phyloP scores from a whole-genome alignment of 805 yeast species.

The Saturnispora dispora region DNA sequence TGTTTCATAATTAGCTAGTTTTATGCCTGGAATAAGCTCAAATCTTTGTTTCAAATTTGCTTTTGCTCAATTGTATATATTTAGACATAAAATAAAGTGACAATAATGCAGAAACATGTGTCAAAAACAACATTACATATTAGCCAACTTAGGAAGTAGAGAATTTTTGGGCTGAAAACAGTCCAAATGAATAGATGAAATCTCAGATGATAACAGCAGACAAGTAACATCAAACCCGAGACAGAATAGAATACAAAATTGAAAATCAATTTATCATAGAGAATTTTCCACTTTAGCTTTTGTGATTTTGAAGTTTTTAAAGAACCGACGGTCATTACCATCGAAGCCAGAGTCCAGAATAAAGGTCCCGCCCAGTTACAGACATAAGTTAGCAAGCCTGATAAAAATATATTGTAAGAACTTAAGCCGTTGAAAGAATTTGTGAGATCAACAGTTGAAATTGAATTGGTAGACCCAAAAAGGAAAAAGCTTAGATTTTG shows the following conservation, averaged over 20 bases:
- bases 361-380: constrained; percentile 85
- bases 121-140: constrained; percentile 37
- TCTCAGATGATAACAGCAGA: constrained; percentile 65
- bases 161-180: constrained; percentile 86
- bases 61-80: no score
- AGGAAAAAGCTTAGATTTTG: constrained; percentile 79
- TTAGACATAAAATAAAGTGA: constrained; percentile 17
- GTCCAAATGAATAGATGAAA: constrained; percentile 95
- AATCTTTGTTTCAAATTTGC: no score
- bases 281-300: constrained; percentile 24
- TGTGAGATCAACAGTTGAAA: constrained; percentile 83
- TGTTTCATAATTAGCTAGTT: neutral
- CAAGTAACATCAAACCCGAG: constrained; percentile 47
- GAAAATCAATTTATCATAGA: constrained; percentile 31
- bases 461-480: constrained; percentile 83
- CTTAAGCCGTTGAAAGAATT: constrained; percentile 87
- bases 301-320: constrained; percentile 7
- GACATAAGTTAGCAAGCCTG: constrained; percentile 69
- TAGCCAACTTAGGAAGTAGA: constrained; percentile 75
- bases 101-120: constrained; percentile 19
- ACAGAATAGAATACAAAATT: constrained; percentile 48
- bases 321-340: constrained; percentile 13
- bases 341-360: constrained; percentile 57
- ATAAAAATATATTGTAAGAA: constrained; percentile 56
- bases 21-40: no score